Base-by-base conservation (phyloP, 768 basidiomycete species). In the Suillus americanus region DNA sequence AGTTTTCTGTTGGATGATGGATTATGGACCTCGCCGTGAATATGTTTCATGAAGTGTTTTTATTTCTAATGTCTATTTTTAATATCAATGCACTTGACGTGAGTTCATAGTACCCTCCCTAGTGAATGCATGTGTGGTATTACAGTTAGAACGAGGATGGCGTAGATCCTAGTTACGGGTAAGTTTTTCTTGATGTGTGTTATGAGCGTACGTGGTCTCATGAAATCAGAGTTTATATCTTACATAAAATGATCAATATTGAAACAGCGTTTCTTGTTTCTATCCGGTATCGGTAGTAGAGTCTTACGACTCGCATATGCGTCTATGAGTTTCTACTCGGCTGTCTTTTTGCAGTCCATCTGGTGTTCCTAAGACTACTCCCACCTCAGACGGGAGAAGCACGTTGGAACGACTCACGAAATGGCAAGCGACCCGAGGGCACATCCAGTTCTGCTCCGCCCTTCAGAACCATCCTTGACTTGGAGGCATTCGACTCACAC, bases 11-110 rank as follows among this genome's bases (percentile, higher is more conserved):
- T 35, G 33, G 12, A 12, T 33, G 23, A 43, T 38, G 33, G 16
- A 33, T 60, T 60, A 37, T 60, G 62, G 33, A 41, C 51, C n/a
- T 41, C 56, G n/a, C 14, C 35, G n/a, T 18, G 12, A 8, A n/a
- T 7, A 57, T 57, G 20, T 59, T 63, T 65, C 62, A 50, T 53
- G 5, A 33, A 20, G 20, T 67, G 65, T 75, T 63, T 64, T 75
- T 74, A 75, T 75, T 68, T 64, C 64, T 74, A 72, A 67, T 65
- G 3, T 48, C 46, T 74, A 69, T 67, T 63, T 10, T 51, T 60
- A n/a, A 35, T 54, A 35, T 54, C 33, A 33, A 53, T 53, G 20
- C 20, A 54, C 20, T 54, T 13, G 33, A n/a, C 35, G 12, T 20
- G 28, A 30, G 16, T 28, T 18, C 28, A 30, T 30, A 28, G 16